Conservation (phyloP, 768 basidiomycete species). For the Boletales sp. region DNA sequence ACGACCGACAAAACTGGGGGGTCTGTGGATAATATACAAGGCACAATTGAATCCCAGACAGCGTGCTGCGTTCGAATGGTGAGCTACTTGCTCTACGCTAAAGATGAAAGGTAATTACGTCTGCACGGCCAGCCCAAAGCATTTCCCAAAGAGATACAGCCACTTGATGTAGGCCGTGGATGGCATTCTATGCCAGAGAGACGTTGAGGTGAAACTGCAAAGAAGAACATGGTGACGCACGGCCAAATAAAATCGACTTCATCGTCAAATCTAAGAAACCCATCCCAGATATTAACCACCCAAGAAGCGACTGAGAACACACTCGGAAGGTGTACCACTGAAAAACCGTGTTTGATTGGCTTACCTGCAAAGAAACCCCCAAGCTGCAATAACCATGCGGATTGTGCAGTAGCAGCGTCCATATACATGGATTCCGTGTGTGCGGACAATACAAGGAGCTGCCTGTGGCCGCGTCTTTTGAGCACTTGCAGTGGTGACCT, state of each 20-base stretch:
- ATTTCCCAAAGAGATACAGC: conserved; percentile 26
- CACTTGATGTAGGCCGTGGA: conserved; percentile 17
- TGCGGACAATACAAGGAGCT: no score
- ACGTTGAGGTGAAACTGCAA: background rate
- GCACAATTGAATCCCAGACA: conserved; percentile 2
- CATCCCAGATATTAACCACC: conserved; percentile 18
- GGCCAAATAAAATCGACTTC: conserved; percentile 22
- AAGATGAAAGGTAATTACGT: conserved; percentile 6
- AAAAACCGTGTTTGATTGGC: background rate
- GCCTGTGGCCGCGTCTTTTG: no score
- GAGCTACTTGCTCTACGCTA: background rate
- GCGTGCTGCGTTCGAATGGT: conserved; percentile 4
- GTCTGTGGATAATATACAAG: background rate
- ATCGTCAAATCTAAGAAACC: conserved; percentile 10
- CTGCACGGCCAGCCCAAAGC: conserved; percentile 13
- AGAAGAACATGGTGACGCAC: conserved; percentile 11
- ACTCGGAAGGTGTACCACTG: background rate
- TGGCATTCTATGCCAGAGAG: conserved; percentile 11
- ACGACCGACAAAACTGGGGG: conserved; percentile 8
- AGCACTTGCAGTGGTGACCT: no score
- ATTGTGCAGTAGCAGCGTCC: background rate
- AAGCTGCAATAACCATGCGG: background rate
- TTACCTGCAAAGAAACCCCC: conserved; percentile 9
- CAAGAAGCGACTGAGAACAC: conserved; percentile 8
- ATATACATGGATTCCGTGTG: background rate